A percentile compares a stretch with the other conserved stretches of the same genome.
Conservation (phyloP, 768 basidiomycete genomes). For the Harrya chromipes region DNA sequence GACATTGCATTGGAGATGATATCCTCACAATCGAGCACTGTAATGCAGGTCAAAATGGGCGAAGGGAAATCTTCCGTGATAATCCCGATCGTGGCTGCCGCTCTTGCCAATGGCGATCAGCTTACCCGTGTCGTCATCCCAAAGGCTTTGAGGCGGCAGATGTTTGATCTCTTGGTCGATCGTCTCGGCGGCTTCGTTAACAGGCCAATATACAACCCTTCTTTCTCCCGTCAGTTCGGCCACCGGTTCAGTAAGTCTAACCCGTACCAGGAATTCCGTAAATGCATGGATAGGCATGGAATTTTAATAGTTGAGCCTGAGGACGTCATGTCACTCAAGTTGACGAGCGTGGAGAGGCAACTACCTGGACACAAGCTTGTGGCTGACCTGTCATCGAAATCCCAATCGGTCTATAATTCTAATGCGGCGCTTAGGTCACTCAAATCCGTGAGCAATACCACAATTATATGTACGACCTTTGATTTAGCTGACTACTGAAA, state of each 20-base stretch:
- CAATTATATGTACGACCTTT: no score
- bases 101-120: conserved; percentile 40
- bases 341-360: conserved; percentile 40
- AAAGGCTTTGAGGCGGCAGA: conserved; percentile 42
- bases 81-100: conserved; percentile 40
- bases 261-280: conserved; percentile 30
- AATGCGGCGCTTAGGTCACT: no score
- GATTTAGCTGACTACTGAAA: no score
- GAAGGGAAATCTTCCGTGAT: conserved; percentile 50
- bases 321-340: conserved; percentile 47
- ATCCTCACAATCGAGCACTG: conserved; percentile 36
- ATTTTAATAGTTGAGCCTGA: conserved; percentile 48
- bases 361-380: conserved; percentile 1
- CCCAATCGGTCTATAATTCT: no score
- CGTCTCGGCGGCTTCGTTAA: conserved; percentile 42
- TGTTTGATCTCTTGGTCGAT: conserved; percentile 43
- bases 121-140: conserved; percentile 47
- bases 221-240: conserved; percentile 38
- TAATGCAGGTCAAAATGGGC: conserved; percentile 55
- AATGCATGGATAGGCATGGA: conserved; percentile 38
- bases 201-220: conserved; percentile 43
- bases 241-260: no score
- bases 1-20: conserved; percentile 45
- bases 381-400: not conserved
- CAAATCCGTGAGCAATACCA: no score